Percentiles rank a stretch among this genome's conserved stretches.
phyloP scores from a whole-genome alignment of 176 grass and related monocot species.

The Elaeis guineensis region DNA sequence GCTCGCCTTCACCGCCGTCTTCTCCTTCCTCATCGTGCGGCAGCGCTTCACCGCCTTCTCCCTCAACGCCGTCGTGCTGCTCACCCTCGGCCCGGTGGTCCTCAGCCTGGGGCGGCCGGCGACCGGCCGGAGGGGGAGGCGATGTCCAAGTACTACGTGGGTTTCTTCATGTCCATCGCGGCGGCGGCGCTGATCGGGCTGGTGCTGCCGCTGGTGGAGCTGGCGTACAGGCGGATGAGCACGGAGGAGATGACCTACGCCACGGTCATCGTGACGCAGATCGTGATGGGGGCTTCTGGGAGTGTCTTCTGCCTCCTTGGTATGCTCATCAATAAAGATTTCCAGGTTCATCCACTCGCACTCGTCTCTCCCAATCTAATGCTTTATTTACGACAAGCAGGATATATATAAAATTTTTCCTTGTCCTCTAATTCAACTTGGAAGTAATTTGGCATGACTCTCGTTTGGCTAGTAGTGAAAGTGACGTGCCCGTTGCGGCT shows the following conservation, averaged over 20 bases:
- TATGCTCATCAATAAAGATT: conserved; percentile 55
- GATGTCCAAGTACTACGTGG: conserved; percentile 32
- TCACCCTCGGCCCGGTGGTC: conserved; percentile 55
- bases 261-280: conserved; percentile 59
- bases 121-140: conserved; percentile 32
- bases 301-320: conserved; percentile 51
- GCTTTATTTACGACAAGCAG: too few species aligned
- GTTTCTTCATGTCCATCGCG: conserved; percentile 47
- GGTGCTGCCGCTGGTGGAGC: conserved; percentile 49
- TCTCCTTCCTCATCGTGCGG: conserved; percentile 46
- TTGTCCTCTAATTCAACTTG: too few species aligned
- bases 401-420: too few species aligned
- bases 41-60: conserved; percentile 63
- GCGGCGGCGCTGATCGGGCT: conserved; percentile 46
- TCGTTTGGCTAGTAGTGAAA: too few species aligned
- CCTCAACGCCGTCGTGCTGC: conserved; percentile 53
- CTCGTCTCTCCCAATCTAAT: too few species aligned
- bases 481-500: too few species aligned
- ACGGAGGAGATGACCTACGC: conserved; percentile 23
- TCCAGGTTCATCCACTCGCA: conserved; percentile 3
- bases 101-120: conserved; percentile 32
- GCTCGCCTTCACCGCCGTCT: conserved; percentile 68
- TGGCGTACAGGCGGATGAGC: conserved; percentile 12
- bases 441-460: too few species aligned
- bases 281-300: conserved; percentile 50